Base-by-base conservation (phyloP, 345 rosid genomes). In the Pistacia atlantica region DNA sequence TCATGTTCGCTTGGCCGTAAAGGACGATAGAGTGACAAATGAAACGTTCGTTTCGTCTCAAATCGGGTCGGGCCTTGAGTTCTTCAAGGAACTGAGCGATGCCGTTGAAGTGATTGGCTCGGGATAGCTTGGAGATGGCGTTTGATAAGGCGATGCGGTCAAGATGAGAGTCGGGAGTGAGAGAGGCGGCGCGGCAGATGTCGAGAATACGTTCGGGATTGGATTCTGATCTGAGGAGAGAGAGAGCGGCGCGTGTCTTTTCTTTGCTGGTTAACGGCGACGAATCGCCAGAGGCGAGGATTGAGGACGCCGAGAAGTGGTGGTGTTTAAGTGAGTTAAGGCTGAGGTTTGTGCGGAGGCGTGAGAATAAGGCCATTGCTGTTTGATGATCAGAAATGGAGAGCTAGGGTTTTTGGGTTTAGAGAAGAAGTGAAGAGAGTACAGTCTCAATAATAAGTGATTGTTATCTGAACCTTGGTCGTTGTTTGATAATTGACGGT, bases 1-100 rank as follows among this genome's bases (percentile, higher is more conserved):
- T 70, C 99, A 92, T 93, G 55, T 83, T 83, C 12, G 97, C 97
- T 75, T 92, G 93, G 46, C 91, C 99, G 73, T 83, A 96, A 3
- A 96, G 87, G 75, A 92, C 78, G 68, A 92, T 87, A 4, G 91
- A 88, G 71, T 90, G 97, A 65, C 86, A 70, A 7, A 84, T 82
- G 82, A 90, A 92, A 11, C 89, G 88, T 62, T 91, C 94, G 86
- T 74, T 52, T 68, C 82, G 78, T 8, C 17, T 11, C 59, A 90
- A 84, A 76, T 96, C 99, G 1, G 92, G 86, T 48, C 98, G 89
- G 66, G 75, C 69, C 58, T 79, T 61, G 77, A 88, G 86, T 33
- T 87, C 98, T 11, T 90, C 88, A 75, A 96, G 91, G 65, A 85
- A 90, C 33, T 74, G 46, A 8, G 87, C 68, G 38, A 92, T 80